Percentiles rank a stretch among this genome's conserved stretches.
phyloP scores from a whole-genome alignment of 73 alveolate species.

The Symbiodinium natans region DNA sequence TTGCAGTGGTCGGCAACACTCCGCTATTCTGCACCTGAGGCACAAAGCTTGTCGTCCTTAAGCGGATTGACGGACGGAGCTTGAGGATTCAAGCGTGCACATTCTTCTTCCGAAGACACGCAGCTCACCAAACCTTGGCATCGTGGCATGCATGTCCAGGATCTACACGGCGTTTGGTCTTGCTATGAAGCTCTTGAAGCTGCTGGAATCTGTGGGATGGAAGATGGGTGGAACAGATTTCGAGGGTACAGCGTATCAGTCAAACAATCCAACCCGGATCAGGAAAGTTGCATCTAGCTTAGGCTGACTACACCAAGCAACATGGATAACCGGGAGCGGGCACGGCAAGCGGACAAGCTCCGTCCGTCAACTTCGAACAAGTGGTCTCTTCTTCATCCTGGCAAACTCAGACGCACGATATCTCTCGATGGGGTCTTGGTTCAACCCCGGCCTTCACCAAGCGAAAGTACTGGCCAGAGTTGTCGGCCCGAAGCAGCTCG shows the following conservation, averaged over 20 bases:
- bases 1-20: too few species aligned
- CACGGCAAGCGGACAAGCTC: constrained; percentile 46
- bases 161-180: too few species aligned
- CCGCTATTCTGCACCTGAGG: not conserved
- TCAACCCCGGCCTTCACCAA: constrained; percentile 40
- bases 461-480: constrained; percentile 41
- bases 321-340: constrained; percentile 82
- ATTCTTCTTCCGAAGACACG: constrained; percentile 47
- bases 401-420: not conserved
- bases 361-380: constrained; percentile 45
- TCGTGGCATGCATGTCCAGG: not conserved
- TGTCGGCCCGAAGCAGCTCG: constrained; percentile 51
- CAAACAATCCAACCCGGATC: too few species aligned
- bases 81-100: constrained; percentile 32
- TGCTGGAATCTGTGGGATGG: too few species aligned
- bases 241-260: too few species aligned
- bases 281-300: too few species aligned
- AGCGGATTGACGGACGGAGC: constrained; percentile 38
- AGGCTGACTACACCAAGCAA: too few species aligned
- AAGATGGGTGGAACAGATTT: too few species aligned
- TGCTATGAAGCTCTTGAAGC: too few species aligned
- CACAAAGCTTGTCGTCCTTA: constrained; percentile 32
- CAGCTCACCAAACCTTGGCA: constrained; percentile 69
- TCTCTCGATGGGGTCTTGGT: too few species aligned
- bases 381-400: constrained; percentile 70